phyloP scores from a whole-genome alignment of 345 rosid species.

The Gossypium stocksii region DNA sequence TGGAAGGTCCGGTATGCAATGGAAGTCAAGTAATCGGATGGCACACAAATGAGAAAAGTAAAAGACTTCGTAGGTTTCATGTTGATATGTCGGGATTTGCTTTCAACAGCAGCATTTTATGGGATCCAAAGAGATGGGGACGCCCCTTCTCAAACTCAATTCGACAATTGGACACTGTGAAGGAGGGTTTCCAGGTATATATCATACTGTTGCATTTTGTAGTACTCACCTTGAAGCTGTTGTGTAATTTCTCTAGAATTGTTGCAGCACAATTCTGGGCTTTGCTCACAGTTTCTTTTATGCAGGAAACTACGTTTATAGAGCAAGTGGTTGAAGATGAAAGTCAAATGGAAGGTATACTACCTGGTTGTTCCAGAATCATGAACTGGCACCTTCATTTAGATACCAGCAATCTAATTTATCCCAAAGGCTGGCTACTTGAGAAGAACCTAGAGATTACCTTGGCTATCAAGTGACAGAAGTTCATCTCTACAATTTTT shows the following conservation, averaged over 20 bases:
- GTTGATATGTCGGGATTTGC: constrained; percentile 98
- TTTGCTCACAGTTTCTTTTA: constrained; percentile 3
- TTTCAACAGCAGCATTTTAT: constrained; percentile 84
- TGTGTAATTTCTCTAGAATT: background rate
- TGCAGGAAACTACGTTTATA: constrained; percentile 88
- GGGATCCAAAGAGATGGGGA: constrained; percentile 84
- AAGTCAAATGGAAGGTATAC: constrained; percentile 79
- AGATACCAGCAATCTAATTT: constrained; percentile 43
- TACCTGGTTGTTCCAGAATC: constrained; percentile 67
- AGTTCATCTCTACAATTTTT: constrained; percentile 15
- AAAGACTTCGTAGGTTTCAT: constrained; percentile 75
- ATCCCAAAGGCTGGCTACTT: constrained; percentile 76
- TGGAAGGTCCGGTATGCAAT: constrained; percentile 89
- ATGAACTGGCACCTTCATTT: constrained; percentile 95
- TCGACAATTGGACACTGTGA: constrained; percentile 72
- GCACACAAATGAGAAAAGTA: constrained; percentile 96
- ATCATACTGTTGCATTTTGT: constrained; percentile 12
- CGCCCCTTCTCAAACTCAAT: constrained; percentile 46
- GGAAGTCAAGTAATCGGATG: constrained; percentile 80
- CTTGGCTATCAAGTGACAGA: constrained; percentile 40
- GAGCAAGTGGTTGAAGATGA: constrained; percentile 90
- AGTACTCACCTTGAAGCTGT: background rate
- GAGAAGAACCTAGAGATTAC: constrained; percentile 59
- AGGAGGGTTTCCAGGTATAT: constrained; percentile 91
- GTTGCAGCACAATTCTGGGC: background rate